phyloP scores from a whole-genome alignment of 495 filamentous ascomycete species.

The Clohesyomyces aquaticus region DNA sequence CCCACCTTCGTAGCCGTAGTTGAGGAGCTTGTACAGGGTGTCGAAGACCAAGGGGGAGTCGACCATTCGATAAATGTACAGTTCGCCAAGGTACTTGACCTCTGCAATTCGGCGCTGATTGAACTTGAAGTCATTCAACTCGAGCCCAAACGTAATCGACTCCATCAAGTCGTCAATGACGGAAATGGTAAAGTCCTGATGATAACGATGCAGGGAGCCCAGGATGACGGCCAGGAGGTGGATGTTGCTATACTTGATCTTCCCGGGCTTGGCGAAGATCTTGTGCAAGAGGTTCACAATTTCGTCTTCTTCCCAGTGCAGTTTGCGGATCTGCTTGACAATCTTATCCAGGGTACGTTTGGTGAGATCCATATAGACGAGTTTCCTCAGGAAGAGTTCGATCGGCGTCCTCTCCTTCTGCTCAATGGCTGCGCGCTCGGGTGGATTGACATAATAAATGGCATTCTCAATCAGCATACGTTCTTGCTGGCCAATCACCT shows the following conservation, averaged over 20 bases:
- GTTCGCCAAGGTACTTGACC: slow-evolving; percentile 93
- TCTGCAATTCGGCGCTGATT: slow-evolving; percentile 95
- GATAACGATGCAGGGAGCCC: slow-evolving; percentile 84
- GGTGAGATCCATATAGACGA: slow-evolving; percentile 90
- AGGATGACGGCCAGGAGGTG: slow-evolving; percentile 93
- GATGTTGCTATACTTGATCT: slow-evolving; percentile 97
- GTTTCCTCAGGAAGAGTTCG: slow-evolving; percentile 86
- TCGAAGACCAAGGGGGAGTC: slow-evolving; percentile 97
- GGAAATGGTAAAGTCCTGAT: slow-evolving; percentile 83
- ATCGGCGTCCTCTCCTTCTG: slow-evolving; percentile 95
- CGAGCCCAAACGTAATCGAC: slow-evolving; percentile 82
- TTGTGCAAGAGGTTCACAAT: slow-evolving; percentile 84
- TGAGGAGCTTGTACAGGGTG: slow-evolving; percentile 89
- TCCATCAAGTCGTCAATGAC: slow-evolving; percentile 91
- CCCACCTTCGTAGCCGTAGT: slow-evolving; percentile 84
- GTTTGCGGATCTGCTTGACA: slow-evolving; percentile 86
- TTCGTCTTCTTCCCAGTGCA: slow-evolving; percentile 95
- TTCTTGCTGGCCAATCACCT: slow-evolving; percentile 93
- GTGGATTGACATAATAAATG: slow-evolving; percentile 96
- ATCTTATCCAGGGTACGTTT: slow-evolving; percentile 92
- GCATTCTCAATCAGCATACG: slow-evolving; percentile 98
- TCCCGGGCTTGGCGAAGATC: slow-evolving; percentile 92
- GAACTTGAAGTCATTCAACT: slow-evolving; percentile 96
- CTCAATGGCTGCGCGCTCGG: slow-evolving; percentile 87
- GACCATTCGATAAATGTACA: slow-evolving; percentile 98